These are phyloP conservation scores for Groenewaldozyma auringiensis DNA, from an alignment of 1,139 yeast genomes.

Conservation along the genomic window DNA sequence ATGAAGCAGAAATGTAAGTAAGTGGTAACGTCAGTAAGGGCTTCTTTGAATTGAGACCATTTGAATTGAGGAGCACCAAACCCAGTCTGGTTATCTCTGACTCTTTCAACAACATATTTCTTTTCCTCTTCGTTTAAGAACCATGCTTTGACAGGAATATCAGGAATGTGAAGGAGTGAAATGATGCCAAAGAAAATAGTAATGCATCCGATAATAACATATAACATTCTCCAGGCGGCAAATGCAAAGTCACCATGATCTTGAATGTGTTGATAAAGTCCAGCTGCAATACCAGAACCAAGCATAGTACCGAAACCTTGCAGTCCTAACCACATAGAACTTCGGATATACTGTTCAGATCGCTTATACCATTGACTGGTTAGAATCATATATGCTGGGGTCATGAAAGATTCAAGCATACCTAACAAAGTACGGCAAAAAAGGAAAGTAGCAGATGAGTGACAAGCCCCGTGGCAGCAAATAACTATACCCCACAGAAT, in stretches of 20 bases:
- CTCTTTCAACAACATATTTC: constrained; percentile 12
- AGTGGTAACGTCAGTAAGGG: constrained; percentile 35
- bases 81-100: constrained; percentile 35
- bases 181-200: constrained; percentile 13
- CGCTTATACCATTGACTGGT: constrained; percentile 22
- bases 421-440: constrained; percentile 45
- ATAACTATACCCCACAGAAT: constrained; percentile 42
- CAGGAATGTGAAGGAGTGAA: constrained; percentile 12
- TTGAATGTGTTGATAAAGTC: constrained; percentile 16
- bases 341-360: constrained; percentile 19
- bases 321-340: constrained; percentile 17
- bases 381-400: constrained; percentile 18
- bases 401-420: constrained; percentile 37
- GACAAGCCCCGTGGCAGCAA: constrained; percentile 40
- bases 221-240: constrained; percentile 41
- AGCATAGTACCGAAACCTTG: constrained; percentile 22
- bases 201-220: constrained; percentile 36
- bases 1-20: constrained; percentile 33
- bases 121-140: constrained; percentile 41
- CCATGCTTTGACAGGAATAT: constrained; percentile 36
- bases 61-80: constrained; percentile 46
- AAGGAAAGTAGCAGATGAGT: constrained; percentile 39
- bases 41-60: constrained; percentile 40
- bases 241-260: constrained; percentile 15
- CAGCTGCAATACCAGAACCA: constrained; percentile 18